Conservation (phyloP, 1,284 basidiomycete species). For the Pterulicium gracile region DNA sequence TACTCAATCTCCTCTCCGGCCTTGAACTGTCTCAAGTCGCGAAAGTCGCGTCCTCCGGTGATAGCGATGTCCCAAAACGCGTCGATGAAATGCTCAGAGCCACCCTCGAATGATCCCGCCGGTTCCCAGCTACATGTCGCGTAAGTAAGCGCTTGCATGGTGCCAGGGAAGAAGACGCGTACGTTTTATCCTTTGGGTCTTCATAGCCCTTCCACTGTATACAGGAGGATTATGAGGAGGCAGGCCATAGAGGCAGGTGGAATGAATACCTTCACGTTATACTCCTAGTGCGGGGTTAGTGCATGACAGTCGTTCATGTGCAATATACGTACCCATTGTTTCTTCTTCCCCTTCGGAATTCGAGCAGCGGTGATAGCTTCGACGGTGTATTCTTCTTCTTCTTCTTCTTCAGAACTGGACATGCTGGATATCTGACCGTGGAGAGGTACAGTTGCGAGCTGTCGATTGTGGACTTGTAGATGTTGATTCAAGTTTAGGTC, state of each 20-base stretch:
- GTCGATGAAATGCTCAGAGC: conserved; percentile 45
- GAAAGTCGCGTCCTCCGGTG: conserved; percentile 36
- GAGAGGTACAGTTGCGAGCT: no score
- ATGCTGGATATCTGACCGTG: no score
- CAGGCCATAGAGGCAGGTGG: neutral
- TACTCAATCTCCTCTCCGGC: conserved; percentile 36
- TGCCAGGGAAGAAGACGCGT: conserved; percentile 19
- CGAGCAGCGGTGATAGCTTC: conserved; percentile 1
- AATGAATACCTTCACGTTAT: conserved; percentile 44
- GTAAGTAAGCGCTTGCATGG: neutral
- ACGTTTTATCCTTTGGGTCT: conserved; percentile 52
- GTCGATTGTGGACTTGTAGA: no score
- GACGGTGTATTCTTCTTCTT: conserved; percentile 2
- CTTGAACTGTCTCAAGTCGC: conserved; percentile 37
- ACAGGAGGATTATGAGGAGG: neutral
- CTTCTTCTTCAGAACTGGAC: conserved; percentile 1
- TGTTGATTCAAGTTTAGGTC: no score
- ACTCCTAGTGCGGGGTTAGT: conserved; percentile 30
- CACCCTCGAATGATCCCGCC: conserved; percentile 38
- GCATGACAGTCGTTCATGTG: neutral
- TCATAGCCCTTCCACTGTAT: conserved; percentile 58
- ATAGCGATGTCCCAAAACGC: conserved; percentile 51
- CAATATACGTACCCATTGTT: conserved; percentile 7
- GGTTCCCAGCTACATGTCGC: conserved; percentile 53
- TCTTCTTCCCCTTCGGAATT: neutral